These are phyloP conservation scores for Phaseolus coccineus DNA, from an alignment of 331 rosid species.

Conservation along the genomic window DNA sequence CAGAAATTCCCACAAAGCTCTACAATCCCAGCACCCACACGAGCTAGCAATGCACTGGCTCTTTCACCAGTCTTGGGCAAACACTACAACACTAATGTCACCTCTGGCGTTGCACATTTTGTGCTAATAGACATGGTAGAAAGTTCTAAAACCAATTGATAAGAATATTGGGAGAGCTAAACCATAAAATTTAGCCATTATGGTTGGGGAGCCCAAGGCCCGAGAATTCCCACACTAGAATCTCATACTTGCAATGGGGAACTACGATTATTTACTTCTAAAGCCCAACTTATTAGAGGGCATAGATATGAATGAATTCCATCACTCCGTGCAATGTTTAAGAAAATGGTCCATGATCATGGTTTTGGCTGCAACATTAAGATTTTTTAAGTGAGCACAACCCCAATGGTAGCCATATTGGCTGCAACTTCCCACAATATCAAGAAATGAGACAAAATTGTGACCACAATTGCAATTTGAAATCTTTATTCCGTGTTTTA, in stretches of 20 bases:
- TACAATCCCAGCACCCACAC: neutral
- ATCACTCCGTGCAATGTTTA: neutral
- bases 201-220: neutral
- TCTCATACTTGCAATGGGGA: neutral
- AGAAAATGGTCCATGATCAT: too few relatives aligned
- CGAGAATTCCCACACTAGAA: neutral
- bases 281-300: slow-evolving; percentile 25
- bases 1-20: neutral
- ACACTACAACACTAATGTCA: neutral
- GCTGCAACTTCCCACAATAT: too few relatives aligned
- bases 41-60: neutral
- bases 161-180: neutral
- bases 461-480: too few relatives aligned
- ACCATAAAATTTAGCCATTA: neutral
- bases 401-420: too few relatives aligned
- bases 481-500: slow-evolving; percentile 10
- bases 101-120: neutral
- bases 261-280: neutral
- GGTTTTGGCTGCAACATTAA: too few relatives aligned
- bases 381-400: too few relatives aligned
- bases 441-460: too few relatives aligned
- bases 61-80: neutral
- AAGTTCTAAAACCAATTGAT: neutral
- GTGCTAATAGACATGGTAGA: neutral
- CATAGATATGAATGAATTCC: slow-evolving; percentile 12